Evolutionary conservation across 148 eudicot genomes (phyloP), one percentile per base, ranked within the genome.

Genomic region (Persicaria maculosa): DNA sequence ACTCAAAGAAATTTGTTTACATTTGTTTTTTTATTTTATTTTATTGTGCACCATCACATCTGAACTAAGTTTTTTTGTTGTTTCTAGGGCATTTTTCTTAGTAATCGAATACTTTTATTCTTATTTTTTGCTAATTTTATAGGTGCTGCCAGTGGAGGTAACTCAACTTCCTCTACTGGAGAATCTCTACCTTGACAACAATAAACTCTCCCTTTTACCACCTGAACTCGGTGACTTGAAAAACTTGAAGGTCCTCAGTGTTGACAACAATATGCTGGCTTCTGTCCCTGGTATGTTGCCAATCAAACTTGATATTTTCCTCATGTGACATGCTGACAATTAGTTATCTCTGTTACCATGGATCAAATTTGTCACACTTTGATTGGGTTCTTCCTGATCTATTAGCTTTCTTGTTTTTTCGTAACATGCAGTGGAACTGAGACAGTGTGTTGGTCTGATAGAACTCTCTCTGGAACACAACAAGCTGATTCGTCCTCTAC

Each of bases 401-500:
- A 88, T 40, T 71, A 7, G 58, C 68, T 25, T 70, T 31, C 16
- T 50, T 76, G 45, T 53, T 50, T 78, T 78, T 78, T 72, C 53
- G 44, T 78, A 58, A 81, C 75, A 74, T 74, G 82, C 92, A 96
- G 99, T 85, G 83, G 99, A 92, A 77, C 73, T 96, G 85, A 85
- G 91, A 75, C 91, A 96, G 80, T 96, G 99, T 77, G 87, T 88
- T 85, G 95, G 93, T 72, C 84, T 96, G 74, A 91, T 92, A 78
- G 99, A 92, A 87, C 87, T 96, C 57, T 92, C 99, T 48, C 81
- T 96, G 88, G 99, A 96, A 80, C 93, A 96, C 86, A 96, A 96
- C 90, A 96, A 91, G 85, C 90, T 96, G 75, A 83, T 96, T 74
- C 91, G 97, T 22, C 99, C 99, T 74, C 85, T 96, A 73, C 89